These are phyloP conservation scores for Endoconidiophora polonica DNA, from an alignment of 2,329 filamentous ascomycete genomes.

Conservation along the genomic window DNA sequence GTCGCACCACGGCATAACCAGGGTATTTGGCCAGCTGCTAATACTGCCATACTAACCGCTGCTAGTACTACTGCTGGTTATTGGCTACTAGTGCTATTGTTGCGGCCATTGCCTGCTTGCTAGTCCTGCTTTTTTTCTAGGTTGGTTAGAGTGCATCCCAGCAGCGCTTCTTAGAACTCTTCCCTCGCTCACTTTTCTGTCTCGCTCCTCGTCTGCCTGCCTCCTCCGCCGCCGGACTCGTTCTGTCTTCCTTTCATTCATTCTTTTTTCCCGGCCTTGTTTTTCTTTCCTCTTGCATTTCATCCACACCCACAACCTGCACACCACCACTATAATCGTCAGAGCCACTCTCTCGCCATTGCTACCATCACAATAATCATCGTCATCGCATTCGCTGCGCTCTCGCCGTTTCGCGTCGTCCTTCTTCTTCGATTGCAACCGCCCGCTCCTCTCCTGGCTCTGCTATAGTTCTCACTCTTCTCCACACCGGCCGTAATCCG, in stretches of 20 bases:
- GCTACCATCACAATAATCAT: no score
- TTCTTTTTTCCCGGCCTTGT: background rate
- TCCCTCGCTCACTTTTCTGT: constrained; percentile 5
- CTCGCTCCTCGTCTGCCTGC: constrained; percentile 17
- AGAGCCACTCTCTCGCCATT: no score
- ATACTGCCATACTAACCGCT: background rate
- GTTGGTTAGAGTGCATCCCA: constrained; percentile 9
- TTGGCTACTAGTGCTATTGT: constrained; percentile 12
- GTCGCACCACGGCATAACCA: no score
- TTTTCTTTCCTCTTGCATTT: background rate
- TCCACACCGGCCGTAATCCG: no score
- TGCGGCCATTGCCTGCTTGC: no score
- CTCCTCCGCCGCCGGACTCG: constrained; percentile 13
- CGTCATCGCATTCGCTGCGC: no score
- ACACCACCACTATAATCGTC: background rate
- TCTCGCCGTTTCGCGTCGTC: no score
- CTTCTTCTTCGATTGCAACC: no score
- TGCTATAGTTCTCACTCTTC: no score
- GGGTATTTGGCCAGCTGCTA: no score
- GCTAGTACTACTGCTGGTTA: no score
- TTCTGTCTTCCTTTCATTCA: constrained; percentile 2
- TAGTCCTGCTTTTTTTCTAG: constrained; percentile 18
- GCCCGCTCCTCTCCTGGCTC: no score
- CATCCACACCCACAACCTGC: background rate
- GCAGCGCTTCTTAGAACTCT: background rate